These are phyloP conservation scores for Lactarius sanguifluus DNA, from an alignment of 768 basidiomycete species.

Conservation along the genomic window DNA sequence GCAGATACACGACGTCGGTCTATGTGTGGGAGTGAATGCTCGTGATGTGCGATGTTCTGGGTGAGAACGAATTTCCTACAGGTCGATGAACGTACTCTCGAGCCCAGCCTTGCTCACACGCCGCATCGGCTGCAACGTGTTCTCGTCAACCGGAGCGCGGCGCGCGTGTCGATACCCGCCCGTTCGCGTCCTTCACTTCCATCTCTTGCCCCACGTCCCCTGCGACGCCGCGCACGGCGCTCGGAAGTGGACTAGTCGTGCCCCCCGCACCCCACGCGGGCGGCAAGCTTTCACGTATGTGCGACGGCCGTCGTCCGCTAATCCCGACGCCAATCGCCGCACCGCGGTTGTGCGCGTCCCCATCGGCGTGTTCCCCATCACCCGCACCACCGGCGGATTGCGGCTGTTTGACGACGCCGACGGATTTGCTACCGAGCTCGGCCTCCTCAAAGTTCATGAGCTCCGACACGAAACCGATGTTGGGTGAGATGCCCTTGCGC, in stretches of 20 bases:
- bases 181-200: constrained; percentile 84
- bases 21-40: constrained; percentile 1
- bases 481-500: constrained; percentile 92
- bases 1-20: constrained; percentile 1
- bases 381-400: constrained; percentile 37
- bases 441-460: constrained; percentile 95
- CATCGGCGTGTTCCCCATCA: constrained; percentile 34
- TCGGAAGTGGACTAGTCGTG: constrained; percentile 26
- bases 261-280: constrained; percentile 44
- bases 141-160: constrained; percentile 84
- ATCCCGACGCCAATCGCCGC: constrained; percentile 41
- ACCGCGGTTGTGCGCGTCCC: constrained; percentile 36
- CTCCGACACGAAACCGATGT: constrained; percentile 96
- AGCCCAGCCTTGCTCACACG: constrained; percentile 92
- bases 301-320: constrained; percentile 52
- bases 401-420: constrained; percentile 57
- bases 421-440: constrained; percentile 75
- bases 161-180: constrained; percentile 84
- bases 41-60: background rate
- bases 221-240: constrained; percentile 38
- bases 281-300: constrained; percentile 75
- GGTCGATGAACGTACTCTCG: constrained; percentile 51
- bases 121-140: constrained; percentile 83
- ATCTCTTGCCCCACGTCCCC: constrained; percentile 77
- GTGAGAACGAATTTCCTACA: background rate